Percentiles rank a stretch among this genome's conserved stretches.
Conservation (phyloP, 164 flowering plant species). For the Magnolia changhungtana region DNA sequence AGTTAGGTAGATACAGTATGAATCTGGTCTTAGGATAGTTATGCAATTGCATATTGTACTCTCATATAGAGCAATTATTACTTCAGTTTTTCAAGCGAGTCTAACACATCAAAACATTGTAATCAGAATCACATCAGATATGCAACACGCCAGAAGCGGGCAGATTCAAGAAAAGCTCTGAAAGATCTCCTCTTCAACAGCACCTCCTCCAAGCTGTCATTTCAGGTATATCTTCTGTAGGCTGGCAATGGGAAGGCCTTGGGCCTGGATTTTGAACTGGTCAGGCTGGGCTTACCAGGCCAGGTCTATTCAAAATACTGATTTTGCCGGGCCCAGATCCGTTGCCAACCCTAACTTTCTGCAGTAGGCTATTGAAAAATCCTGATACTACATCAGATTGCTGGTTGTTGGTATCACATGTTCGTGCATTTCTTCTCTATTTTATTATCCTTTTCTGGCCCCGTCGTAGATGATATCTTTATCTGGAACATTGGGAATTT, state of each 20-base stretch:
- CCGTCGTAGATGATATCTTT: not conserved
- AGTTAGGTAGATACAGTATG: not conserved
- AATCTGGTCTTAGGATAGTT: not conserved
- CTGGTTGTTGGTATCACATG: not conserved
- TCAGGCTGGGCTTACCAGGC: too few relatives aligned
- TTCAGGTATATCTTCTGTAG: slow-evolving; percentile 28
- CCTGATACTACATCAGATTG: not conserved
- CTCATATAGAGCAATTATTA: not conserved
- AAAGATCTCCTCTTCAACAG: slow-evolving; percentile 46
- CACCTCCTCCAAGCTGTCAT: slow-evolving; percentile 32
- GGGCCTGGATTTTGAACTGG: too few relatives aligned
- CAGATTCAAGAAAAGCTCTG: slow-evolving; percentile 73
- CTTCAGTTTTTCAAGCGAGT: not conserved
- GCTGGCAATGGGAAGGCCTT: too few relatives aligned
- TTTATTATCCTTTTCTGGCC: not conserved
- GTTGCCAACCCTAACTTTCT: not conserved
- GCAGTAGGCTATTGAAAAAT: not conserved
- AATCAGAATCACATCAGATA: slow-evolving; percentile 47
- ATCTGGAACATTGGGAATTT: too few relatives aligned
- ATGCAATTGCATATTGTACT: not conserved
- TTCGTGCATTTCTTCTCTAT: not conserved
- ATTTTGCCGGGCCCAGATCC: too few relatives aligned
- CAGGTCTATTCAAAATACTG: too few relatives aligned
- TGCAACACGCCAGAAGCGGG: slow-evolving; percentile 62
- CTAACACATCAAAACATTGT: slow-evolving; percentile 10